Conservation (phyloP, 805 yeast species). For the Saturnispora ahearnii region DNA sequence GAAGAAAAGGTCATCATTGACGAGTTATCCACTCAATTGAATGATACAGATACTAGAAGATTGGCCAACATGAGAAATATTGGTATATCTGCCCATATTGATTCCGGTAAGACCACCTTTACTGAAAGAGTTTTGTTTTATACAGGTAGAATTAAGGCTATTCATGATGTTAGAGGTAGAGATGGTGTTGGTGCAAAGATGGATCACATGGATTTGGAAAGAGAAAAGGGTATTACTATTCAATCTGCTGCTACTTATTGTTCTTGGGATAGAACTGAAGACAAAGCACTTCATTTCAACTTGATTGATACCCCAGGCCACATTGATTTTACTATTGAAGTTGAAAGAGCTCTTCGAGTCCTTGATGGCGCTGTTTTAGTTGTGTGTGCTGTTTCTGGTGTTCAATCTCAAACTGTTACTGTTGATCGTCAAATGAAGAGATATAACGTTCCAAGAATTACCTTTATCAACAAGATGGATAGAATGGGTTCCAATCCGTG, state of each 20-base stretch:
- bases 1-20: slow-evolving; percentile 67
- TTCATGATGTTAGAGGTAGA: slow-evolving; percentile 93
- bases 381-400: slow-evolving; percentile 98
- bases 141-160: slow-evolving; percentile 94
- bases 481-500: slow-evolving; percentile 99
- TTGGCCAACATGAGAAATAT: slow-evolving; percentile 73
- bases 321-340: slow-evolving; percentile 97
- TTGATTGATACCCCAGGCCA: slow-evolving; percentile 98
- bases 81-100: slow-evolving; percentile 97
- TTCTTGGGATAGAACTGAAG: slow-evolving; percentile 75
- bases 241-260: slow-evolving; percentile 99
- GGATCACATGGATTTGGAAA: slow-evolving; percentile 98
- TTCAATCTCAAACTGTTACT: slow-evolving; percentile 96
- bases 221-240: slow-evolving; percentile 97
- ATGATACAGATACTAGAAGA: slow-evolving; percentile 42
- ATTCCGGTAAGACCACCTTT: slow-evolving; percentile 96
- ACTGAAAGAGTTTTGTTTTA: slow-evolving; percentile 94
- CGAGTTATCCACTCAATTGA: slow-evolving; percentile 39
- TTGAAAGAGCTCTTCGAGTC: slow-evolving; percentile 96
- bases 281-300: slow-evolving; percentile 69
- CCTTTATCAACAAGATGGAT: slow-evolving; percentile 97
- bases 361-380: slow-evolving; percentile 97
- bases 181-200: slow-evolving; percentile 98
- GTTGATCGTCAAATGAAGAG: slow-evolving; percentile 99
- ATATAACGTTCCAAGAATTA: slow-evolving; percentile 92